Base-by-base conservation (phyloP, 2,329 filamentous ascomycete genomes). In the Leptographium flavum region DNA sequence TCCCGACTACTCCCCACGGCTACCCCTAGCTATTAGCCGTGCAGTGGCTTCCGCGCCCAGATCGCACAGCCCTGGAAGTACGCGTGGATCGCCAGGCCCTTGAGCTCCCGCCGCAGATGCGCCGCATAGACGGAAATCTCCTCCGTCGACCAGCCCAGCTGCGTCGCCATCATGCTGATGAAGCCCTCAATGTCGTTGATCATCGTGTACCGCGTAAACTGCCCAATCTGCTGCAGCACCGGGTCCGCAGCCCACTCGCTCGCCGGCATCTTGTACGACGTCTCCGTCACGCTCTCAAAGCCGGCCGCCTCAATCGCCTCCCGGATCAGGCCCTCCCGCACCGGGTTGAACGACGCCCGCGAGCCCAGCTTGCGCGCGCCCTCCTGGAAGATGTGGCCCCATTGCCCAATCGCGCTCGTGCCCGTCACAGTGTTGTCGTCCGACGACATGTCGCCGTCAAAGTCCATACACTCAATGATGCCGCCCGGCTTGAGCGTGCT, bases 401-500 rank as follows among this genome's bases (percentile, higher is more conserved):
- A 57, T 30, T 55, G 50, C 15, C 49, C 49, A 32, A 57, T 49
- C 15, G 55, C 51, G 2, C 45, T 46, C 23, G 38, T 48, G 9
- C 47, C 45, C 5, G 23, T 14, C 2, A 56, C 46, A 6, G 52
- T 45, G 5, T 49, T 51, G 47, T 60, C 57, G 41, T 59, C 57
- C 47, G 48, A 50, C 27, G 45, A 14, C 40, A 55, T 46, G 30
- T 35, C 22, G 8, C 47, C 39, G 15, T 45, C 47, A 0, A 48
- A 32, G 14, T 54, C 52, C 23, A 48, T 38, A 28, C 39, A 48
- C 41, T 58, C 56, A 31, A 58, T 53, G 53, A 52, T 76, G 9
- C 68, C 74, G 15, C 73, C 74, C 1, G 74, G 73, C 52, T 69
- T 70, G 25, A 57, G 44, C 7, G 45, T 39, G 17, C 40, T 47